Conservation (phyloP, 352 stramenopile species). For the Pythium myriotylum region DNA sequence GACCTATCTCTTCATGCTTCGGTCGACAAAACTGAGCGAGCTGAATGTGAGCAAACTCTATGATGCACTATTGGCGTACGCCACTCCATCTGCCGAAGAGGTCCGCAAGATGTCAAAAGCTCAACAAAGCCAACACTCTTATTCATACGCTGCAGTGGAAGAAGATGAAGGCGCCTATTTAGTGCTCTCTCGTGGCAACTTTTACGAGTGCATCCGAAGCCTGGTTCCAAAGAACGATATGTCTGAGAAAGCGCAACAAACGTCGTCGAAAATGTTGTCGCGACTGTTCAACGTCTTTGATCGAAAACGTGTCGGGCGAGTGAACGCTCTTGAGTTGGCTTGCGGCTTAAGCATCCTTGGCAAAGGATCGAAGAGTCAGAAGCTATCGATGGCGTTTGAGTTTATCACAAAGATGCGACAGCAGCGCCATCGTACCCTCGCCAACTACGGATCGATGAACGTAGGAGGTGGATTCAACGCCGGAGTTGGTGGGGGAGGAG, state of each 20-base stretch:
- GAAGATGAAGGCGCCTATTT: constrained; percentile 86
- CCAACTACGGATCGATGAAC: constrained; percentile 56
- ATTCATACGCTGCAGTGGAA: constrained; percentile 78
- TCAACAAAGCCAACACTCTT: constrained; percentile 52
- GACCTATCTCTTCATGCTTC: constrained; percentile 84
- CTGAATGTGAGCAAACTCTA: constrained; percentile 81
- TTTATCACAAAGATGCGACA: constrained; percentile 87
- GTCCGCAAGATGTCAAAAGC: constrained; percentile 63
- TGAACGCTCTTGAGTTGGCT: constrained; percentile 84
- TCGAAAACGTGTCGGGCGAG: constrained; percentile 75
- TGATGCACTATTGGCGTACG: constrained; percentile 72
- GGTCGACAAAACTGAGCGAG: constrained; percentile 75
- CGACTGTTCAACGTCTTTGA: constrained; percentile 88
- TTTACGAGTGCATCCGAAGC: constrained; percentile 87
- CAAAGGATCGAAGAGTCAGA: constrained; percentile 86
- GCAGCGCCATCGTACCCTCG: constrained; percentile 70
- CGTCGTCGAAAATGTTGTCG: constrained; percentile 81
- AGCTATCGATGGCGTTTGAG: constrained; percentile 84
- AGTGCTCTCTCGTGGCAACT: constrained; percentile 75
- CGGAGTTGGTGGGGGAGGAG: constrained; percentile 22
- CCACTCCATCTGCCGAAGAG: constrained; percentile 72
- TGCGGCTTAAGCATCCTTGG: constrained; percentile 86
- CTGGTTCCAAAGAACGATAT: constrained; percentile 79
- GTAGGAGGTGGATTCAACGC: constrained; percentile 27
- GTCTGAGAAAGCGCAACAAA: constrained; percentile 84